A percentile compares a stretch with the other conserved stretches of the same genome.
Evolutionary conservation across 2,329 filamentous ascomycete species (phyloP).

Genomic region (Diaporthe sp.): DNA sequence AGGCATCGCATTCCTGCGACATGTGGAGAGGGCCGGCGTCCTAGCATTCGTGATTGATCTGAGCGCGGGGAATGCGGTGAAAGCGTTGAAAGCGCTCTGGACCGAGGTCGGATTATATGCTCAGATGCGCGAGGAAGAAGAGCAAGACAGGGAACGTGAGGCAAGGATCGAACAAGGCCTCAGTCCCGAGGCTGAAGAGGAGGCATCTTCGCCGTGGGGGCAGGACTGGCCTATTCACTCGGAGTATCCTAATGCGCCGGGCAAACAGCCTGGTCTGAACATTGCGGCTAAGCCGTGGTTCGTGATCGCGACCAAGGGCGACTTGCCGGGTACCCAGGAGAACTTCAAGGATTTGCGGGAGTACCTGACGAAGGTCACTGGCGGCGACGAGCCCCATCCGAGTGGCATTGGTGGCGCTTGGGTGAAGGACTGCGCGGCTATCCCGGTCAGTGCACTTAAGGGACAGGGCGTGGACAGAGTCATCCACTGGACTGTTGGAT

Average conservation of each 20-base stretch:
- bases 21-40: constrained; percentile 93
- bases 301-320: constrained; percentile 93
- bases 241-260: constrained; percentile 47
- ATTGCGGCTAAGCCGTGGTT: constrained; percentile 98
- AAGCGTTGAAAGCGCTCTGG: constrained; percentile 87
- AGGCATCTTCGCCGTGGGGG: constrained; percentile 40
- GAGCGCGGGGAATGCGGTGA: constrained; percentile 81
- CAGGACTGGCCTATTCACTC: constrained; percentile 50
- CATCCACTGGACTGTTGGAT: constrained; percentile 78
- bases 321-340: constrained; percentile 81
- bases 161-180: constrained; percentile 71
- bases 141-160: constrained; percentile 74
- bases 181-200: constrained; percentile 56
- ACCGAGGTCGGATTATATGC: constrained; percentile 90
- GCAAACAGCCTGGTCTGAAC: constrained; percentile 63
- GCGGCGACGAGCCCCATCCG: constrained; percentile 77
- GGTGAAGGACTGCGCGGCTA: constrained; percentile 74
- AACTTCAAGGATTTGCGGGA: constrained; percentile 79
- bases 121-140: constrained; percentile 80
- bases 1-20: constrained; percentile 90
- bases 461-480: constrained; percentile 86
- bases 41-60: constrained; percentile 96
- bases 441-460: constrained; percentile 92
- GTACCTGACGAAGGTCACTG: constrained; percentile 78
- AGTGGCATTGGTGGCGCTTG: constrained; percentile 73